Evolutionary conservation across 805 yeast species (phyloP).

Genomic region (Saccharomycopsis guyanensis): DNA sequence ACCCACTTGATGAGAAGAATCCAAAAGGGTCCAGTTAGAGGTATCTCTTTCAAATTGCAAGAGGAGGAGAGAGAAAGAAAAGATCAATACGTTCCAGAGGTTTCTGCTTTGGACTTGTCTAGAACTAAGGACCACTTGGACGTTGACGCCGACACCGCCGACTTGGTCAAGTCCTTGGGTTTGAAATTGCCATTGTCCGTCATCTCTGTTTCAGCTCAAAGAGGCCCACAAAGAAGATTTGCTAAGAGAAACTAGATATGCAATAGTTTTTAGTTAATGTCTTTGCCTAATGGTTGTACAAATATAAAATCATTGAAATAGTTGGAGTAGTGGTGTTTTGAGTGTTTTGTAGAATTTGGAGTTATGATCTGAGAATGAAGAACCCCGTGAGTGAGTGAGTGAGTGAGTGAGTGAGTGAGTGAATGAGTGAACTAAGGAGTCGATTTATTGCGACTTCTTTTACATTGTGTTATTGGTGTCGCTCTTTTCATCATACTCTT

Average conservation of each 20-base stretch:
- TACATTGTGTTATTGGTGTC: too few species aligned
- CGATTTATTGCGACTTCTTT: too few species aligned
- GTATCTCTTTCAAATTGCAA: conserved; percentile 99
- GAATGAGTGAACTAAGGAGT: too few species aligned
- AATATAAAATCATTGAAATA: not conserved
- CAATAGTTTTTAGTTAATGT: not conserved
- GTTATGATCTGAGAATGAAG: too few species aligned
- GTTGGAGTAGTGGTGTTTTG: too few species aligned
- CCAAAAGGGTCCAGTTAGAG: conserved; percentile 99
- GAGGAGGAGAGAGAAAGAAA: conserved; percentile 99
- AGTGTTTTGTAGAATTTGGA: too few species aligned
- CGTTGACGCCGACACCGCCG: conserved; percentile 21
- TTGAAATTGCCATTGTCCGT: conserved; percentile 79
- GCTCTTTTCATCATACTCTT: too few species aligned
- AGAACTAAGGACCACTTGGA: conserved; percentile 94
- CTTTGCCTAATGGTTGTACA: not conserved
- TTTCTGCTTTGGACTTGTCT: conserved; percentile 97
- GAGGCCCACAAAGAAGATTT: conserved; percentile 82
- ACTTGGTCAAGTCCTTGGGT: conserved; percentile 20
- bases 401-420: too few species aligned
- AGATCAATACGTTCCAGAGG: conserved; percentile 99
- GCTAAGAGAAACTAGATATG: conserved; percentile 68
- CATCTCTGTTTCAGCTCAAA: conserved; percentile 80
- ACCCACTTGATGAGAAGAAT: conserved; percentile 99
- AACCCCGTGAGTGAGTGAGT: too few species aligned